phyloP scores from a whole-genome alignment of 371 early-diverging fungal species.

The Mortierella sp. region DNA sequence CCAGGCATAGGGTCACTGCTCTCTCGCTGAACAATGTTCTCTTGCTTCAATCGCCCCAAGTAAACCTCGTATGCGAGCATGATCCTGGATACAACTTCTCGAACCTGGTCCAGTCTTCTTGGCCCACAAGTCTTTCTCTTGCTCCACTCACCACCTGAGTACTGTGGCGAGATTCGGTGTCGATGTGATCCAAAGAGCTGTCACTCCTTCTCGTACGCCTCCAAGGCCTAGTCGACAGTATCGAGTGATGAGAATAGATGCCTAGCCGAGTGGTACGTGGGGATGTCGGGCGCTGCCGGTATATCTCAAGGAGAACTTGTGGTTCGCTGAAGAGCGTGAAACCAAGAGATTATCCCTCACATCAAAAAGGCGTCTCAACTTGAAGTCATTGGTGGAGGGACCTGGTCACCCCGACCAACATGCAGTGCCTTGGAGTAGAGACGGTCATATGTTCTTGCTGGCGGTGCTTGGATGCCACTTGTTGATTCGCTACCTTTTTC shows the following conservation, averaged over 20 bases:
- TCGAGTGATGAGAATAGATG: conserved; percentile 37
- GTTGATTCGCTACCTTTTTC: conserved; percentile 43
- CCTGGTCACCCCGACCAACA: conserved; percentile 85
- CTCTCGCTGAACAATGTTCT: conserved; percentile 62
- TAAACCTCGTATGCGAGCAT: conserved; percentile 91
- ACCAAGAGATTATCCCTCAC: conserved; percentile 96
- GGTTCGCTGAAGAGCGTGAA: conserved; percentile 70
- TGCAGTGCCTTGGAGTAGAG: conserved; percentile 76
- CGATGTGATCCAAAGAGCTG: conserved; percentile 72
- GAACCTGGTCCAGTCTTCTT: conserved; percentile 68
- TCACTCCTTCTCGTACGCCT: conserved; percentile 65
- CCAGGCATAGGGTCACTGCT: background rate
- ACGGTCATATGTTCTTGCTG: conserved; percentile 20
- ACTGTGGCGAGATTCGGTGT: conserved; percentile 70
- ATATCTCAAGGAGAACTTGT: conserved; percentile 43
- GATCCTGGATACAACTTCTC: conserved; percentile 87
- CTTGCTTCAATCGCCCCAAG: conserved; percentile 62
- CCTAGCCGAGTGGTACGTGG: conserved; percentile 18
- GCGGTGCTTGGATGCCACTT: background rate
- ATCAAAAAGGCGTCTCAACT: conserved; percentile 67
- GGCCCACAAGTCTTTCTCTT: conserved; percentile 74
- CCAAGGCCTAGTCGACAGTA: conserved; percentile 59
- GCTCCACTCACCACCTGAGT: conserved; percentile 88
- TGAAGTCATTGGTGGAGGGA: conserved; percentile 67
- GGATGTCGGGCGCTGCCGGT: conserved; percentile 16